These are phyloP conservation scores for Boletus edulis DNA, from an alignment of 768 basidiomycete species.

Conservation along the genomic window DNA sequence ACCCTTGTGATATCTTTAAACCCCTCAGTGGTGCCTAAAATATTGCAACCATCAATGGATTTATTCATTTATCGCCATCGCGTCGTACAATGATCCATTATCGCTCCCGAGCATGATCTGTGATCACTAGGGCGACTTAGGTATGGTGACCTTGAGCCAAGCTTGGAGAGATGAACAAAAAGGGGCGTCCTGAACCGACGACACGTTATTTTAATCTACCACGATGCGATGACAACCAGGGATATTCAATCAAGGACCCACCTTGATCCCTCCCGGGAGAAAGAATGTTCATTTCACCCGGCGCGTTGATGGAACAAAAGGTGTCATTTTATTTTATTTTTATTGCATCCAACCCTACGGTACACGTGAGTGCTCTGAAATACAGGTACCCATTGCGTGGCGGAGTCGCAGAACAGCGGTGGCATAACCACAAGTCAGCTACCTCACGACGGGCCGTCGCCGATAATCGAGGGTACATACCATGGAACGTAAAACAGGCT, in stretches of 20 bases:
- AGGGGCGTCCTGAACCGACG: too few species aligned
- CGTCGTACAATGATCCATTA: background rate
- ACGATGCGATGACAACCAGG: background rate
- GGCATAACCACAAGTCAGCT: background rate
- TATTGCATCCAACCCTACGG: background rate
- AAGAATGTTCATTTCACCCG: background rate
- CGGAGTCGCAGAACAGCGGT: background rate
- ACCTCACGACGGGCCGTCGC: background rate
- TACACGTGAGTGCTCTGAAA: background rate
- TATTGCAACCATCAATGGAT: too few species aligned
- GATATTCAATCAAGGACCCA: background rate
- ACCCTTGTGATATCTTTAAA: too few species aligned
- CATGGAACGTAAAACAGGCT: conserved; percentile 3
- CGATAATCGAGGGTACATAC: background rate
- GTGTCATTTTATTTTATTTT: background rate
- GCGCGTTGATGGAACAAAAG: background rate
- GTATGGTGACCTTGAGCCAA: too few species aligned
- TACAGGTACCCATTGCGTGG: too few species aligned
- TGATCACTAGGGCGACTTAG: background rate
- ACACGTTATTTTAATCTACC: background rate
- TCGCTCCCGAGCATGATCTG: background rate
- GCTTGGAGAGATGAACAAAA: too few species aligned
- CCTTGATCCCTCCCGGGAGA: background rate
- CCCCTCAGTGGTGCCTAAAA: too few species aligned
- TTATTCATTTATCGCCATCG: too few species aligned